Evolutionary conservation across 805 yeast species (phyloP).

Genomic region (Kazachstania viticola): DNA sequence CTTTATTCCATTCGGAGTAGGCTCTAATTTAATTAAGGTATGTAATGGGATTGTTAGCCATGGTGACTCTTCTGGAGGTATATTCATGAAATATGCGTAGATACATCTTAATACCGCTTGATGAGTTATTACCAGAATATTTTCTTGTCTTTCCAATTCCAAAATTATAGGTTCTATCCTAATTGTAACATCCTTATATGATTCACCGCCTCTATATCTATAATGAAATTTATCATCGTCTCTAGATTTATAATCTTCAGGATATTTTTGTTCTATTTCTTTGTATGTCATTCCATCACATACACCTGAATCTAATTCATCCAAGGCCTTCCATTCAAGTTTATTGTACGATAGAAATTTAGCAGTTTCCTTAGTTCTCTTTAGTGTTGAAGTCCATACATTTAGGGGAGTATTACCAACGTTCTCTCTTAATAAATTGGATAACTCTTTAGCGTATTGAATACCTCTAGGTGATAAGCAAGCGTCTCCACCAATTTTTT

Average conservation of each 20-base stretch:
- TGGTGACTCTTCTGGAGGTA: conserved; percentile 93
- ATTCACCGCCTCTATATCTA: conserved; percentile 94
- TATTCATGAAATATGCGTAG: conserved; percentile 96
- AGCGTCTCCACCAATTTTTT: conserved; percentile 94
- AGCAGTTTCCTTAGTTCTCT: conserved; percentile 88
- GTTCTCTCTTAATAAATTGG: conserved; percentile 52
- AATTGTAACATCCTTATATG: conserved; percentile 89
- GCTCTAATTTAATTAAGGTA: conserved; percentile 85
- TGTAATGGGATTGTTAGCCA: conserved; percentile 99
- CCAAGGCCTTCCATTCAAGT: conserved; percentile 91
- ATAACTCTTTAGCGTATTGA: conserved; percentile 71
- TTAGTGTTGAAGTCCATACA: conserved; percentile 91
- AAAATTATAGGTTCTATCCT: conserved; percentile 93
- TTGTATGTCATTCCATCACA: conserved; percentile 97
- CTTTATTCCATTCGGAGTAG: conserved; percentile 82
- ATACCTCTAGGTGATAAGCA: conserved; percentile 74
- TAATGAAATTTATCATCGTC: conserved; percentile 94
- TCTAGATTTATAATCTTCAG: conserved; percentile 91
- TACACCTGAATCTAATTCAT: conserved; percentile 93
- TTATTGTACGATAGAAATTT: conserved; percentile 68
- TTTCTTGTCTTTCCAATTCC: conserved; percentile 97
- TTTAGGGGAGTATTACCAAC: conserved; percentile 59
- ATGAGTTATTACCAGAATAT: conserved; percentile 89
- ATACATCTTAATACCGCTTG: conserved; percentile 95
- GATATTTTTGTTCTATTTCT: conserved; percentile 72